Evolutionary conservation across 139 green algal genomes (phyloP).

Genomic region (Trebouxia sp.): DNA sequence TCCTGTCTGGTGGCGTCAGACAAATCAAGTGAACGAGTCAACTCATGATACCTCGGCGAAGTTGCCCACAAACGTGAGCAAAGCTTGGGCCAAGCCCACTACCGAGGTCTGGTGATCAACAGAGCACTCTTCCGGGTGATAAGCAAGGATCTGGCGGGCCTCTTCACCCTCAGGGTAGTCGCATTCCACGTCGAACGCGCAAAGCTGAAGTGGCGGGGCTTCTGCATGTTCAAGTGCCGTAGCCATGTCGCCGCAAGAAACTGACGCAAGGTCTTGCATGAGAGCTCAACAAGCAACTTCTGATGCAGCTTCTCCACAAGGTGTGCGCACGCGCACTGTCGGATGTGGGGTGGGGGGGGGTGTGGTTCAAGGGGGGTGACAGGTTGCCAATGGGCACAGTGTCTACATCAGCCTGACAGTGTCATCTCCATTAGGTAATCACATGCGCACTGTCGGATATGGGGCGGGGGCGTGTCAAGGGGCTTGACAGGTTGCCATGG

Average conservation of each 20-base stretch:
- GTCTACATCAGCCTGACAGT: too few species aligned
- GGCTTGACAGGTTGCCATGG: too few species aligned
- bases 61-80: constrained; percentile 41
- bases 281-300: background rate
- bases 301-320: background rate
- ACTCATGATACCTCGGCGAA: constrained; percentile 43
- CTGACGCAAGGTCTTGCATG: background rate
- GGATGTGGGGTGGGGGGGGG: too few species aligned
- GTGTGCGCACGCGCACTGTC: too few species aligned
- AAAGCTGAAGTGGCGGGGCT: constrained; percentile 1
- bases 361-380: too few species aligned
- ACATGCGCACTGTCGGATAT: too few species aligned
- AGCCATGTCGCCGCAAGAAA: background rate
- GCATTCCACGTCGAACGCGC: constrained; percentile 37
- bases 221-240: background rate
- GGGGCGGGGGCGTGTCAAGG: too few species aligned
- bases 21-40: too few species aligned
- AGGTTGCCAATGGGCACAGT: too few species aligned
- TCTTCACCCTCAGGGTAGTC: constrained; percentile 47
- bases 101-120: constrained; percentile 32
- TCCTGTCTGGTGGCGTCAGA: too few species aligned
- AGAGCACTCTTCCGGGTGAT: constrained; percentile 27
- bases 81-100: constrained; percentile 46
- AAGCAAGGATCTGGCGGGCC: constrained; percentile 45
- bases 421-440: too few species aligned